phyloP scores from a whole-genome alignment of 192 early-diverging fungal genomes.

The Pilaira anomala region DNA sequence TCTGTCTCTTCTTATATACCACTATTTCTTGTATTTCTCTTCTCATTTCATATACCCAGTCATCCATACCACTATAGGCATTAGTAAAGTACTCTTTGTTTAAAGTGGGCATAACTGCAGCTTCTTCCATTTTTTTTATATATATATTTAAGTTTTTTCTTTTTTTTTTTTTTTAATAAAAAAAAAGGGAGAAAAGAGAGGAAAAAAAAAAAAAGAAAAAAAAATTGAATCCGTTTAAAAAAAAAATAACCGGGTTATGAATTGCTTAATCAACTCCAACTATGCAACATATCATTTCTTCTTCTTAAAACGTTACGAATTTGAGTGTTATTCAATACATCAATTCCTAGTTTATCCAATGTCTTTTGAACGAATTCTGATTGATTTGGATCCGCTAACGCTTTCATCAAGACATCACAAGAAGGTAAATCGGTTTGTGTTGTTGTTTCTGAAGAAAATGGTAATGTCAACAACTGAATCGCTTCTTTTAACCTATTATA shows the following conservation, averaged over 20 bases:
- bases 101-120: background rate
- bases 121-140: slow-evolving; percentile 5
- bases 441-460: background rate
- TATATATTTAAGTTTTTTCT: no score
- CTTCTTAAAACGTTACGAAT: slow-evolving; percentile 30
- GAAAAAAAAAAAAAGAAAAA: background rate
- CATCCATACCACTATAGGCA: slow-evolving; percentile 21
- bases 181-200: background rate
- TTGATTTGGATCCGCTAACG: background rate
- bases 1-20: no score
- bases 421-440: background rate
- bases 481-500: slow-evolving; percentile 30
- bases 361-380: background rate
- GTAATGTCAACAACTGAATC: slow-evolving; percentile 20
- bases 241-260: background rate
- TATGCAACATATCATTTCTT: slow-evolving; percentile 30
- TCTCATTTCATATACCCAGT: slow-evolving; percentile 75
- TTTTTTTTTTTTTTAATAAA: background rate
- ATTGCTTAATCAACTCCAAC: slow-evolving; percentile 19
- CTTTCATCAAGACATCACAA: slow-evolving; percentile 18
- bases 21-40: slow-evolving; percentile 80
- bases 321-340: slow-evolving; percentile 19
- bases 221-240: background rate
- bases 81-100: slow-evolving; percentile 13
- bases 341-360: slow-evolving; percentile 16